These are phyloP conservation scores for Diaporthe australafricana DNA, from an alignment of 2,329 filamentous ascomycete genomes.

Conservation along the genomic window DNA sequence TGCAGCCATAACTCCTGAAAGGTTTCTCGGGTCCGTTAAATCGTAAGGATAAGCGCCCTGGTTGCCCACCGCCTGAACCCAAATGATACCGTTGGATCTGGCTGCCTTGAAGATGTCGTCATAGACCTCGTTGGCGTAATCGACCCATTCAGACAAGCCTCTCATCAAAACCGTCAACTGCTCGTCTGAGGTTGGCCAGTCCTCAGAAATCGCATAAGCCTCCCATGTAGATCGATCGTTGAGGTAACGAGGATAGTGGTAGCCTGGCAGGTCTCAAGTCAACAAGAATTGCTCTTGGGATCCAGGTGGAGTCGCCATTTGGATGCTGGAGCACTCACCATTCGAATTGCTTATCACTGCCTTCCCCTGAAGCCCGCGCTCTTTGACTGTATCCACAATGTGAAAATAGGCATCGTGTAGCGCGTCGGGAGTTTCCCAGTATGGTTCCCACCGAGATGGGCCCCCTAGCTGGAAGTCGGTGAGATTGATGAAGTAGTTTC, in stretches of 20 bases:
- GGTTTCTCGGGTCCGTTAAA: neutral
- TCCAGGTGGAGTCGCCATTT: too few relatives aligned
- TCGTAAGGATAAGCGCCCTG: neutral
- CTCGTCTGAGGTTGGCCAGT: neutral
- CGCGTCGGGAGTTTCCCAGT: neutral
- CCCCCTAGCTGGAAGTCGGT: neutral
- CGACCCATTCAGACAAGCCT: neutral
- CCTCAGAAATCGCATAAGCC: neutral
- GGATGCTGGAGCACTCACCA: neutral
- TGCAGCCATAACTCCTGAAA: neutral
- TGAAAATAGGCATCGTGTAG: conserved; percentile 1
- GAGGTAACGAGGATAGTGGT: neutral
- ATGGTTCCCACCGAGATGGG: neutral
- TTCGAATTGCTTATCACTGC: conserved; percentile 2
- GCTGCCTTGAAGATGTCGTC: neutral
- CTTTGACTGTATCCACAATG: conserved; percentile 1
- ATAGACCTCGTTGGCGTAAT: neutral
- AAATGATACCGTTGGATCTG: conserved; percentile 1
- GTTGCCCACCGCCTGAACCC: neutral
- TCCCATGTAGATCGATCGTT: conserved; percentile 5
- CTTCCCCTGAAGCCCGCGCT: neutral
- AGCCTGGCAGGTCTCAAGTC: neutral
- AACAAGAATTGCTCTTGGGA: too few relatives aligned
- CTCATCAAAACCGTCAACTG: neutral
- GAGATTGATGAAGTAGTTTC: neutral